Percentiles rank a stretch among this genome's conserved stretches.
phyloP scores from a whole-genome alignment of 1,284 basidiomycete species.

The Cryptococcus sp. region DNA sequence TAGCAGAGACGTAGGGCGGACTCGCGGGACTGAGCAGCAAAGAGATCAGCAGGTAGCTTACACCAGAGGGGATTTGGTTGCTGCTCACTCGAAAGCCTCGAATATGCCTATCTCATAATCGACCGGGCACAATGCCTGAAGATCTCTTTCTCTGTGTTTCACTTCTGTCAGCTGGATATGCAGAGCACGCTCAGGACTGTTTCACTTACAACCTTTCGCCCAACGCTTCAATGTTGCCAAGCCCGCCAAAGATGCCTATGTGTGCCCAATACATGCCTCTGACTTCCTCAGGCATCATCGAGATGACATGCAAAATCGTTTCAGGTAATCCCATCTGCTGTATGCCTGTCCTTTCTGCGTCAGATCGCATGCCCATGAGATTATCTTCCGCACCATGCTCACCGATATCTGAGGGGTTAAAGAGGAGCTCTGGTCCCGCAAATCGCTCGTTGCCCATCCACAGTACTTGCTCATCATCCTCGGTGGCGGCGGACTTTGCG shows the following conservation, averaged over 20 bases:
- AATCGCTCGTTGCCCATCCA: conserved; percentile 88
- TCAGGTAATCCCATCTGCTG: conserved; percentile 76
- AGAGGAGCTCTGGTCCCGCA: conserved; percentile 82
- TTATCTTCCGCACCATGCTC: conserved; percentile 28
- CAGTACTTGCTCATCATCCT: conserved; percentile 72
- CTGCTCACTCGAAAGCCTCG: conserved; percentile 69
- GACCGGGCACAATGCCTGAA: conserved; percentile 74
- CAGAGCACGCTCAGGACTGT: background rate
- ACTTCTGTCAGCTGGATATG: conserved; percentile 1
- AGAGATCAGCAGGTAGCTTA: background rate
- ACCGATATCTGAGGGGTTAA: conserved; percentile 86
- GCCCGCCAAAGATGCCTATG: conserved; percentile 85
- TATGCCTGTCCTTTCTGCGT: conserved; percentile 60
- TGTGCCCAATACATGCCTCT: conserved; percentile 93
- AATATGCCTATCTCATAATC: conserved; percentile 73
- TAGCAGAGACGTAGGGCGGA: conserved; percentile 70
- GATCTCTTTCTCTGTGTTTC: conserved; percentile 58
- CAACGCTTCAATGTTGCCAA: conserved; percentile 72
- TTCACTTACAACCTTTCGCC: conserved; percentile 64
- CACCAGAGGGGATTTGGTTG: background rate
- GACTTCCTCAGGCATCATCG: conserved; percentile 69
- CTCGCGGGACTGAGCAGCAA: conserved; percentile 63
- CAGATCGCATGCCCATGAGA: conserved; percentile 2
- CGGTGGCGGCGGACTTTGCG: conserved; percentile 9
- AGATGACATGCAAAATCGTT: conserved; percentile 73